These are phyloP conservation scores for Acacia crassicarpa DNA, from an alignment of 306 rosid species.

Conservation along the genomic window DNA sequence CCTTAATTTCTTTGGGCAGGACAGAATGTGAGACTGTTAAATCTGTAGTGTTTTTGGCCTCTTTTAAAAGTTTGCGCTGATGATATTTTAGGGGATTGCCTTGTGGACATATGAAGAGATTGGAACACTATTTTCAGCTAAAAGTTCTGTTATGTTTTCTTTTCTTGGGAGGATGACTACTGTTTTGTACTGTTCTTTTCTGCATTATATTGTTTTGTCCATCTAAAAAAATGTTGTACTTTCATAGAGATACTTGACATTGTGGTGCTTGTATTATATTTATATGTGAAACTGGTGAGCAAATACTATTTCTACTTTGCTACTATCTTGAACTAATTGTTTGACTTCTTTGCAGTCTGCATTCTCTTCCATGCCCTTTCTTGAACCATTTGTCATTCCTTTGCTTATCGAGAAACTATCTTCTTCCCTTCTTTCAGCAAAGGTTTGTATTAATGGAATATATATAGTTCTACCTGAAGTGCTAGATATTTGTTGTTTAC, in stretches of 20 bases:
- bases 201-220: background rate
- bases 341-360: constrained; percentile 65
- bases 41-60: background rate
- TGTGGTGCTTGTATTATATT: constrained; percentile 24
- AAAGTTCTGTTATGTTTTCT: background rate
- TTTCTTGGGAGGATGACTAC: background rate
- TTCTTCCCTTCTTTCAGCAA: constrained; percentile 71
- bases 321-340: constrained; percentile 19
- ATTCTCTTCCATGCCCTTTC: constrained; percentile 70
- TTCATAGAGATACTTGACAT: constrained; percentile 2
- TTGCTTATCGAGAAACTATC: constrained; percentile 92
- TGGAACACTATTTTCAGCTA: background rate
- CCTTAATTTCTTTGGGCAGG: background rate
- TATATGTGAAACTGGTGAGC: constrained; percentile 16
- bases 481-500: constrained; percentile 13
- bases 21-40: background rate
- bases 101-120: background rate
- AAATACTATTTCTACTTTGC: constrained; percentile 13
- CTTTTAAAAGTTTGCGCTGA: background rate
- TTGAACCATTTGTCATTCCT: constrained; percentile 85
- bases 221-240: background rate
- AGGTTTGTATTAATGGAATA: constrained; percentile 60
- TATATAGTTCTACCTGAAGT: constrained; percentile 24
- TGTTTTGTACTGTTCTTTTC: background rate
- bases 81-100: background rate